Evolutionary conservation across 2,329 filamentous ascomycete genomes (phyloP).

Genomic region (Fusarium equiseti): DNA sequence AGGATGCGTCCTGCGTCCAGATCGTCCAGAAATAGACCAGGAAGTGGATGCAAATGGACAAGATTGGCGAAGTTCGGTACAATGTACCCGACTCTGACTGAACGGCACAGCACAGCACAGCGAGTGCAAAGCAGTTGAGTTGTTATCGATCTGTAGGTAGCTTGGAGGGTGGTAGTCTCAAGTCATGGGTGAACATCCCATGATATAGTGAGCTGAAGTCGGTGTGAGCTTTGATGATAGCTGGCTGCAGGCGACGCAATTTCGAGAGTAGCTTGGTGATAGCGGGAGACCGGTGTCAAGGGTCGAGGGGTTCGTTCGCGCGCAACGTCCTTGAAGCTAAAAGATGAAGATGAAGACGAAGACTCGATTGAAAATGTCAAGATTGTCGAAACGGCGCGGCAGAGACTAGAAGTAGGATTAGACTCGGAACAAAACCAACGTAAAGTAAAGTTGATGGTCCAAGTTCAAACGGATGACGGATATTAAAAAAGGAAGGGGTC

Average conservation of each 20-base stretch:
- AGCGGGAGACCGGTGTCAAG: conserved; percentile 40
- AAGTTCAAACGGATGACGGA: conserved; percentile 23
- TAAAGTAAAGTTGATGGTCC: conserved; percentile 1
- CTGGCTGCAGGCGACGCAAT: conserved; percentile 38
- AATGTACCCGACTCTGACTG: conserved; percentile 8
- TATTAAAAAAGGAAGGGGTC: conserved; percentile 25
- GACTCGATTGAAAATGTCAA: conserved; percentile 11
- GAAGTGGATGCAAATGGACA: conserved; percentile 26
- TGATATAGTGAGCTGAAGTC: conserved; percentile 43
- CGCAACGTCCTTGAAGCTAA: conserved; percentile 15
- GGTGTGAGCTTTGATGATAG: conserved; percentile 39
- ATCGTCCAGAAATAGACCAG: conserved; percentile 23
- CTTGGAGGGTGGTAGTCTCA: conserved; percentile 34
- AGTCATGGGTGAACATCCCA: conserved; percentile 45
- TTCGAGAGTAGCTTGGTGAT: conserved; percentile 43
- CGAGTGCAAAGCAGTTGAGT: conserved; percentile 4
- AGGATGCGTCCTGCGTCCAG: conserved; percentile 23
- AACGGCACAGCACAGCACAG: conserved; percentile 18
- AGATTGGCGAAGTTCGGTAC: conserved; percentile 20
- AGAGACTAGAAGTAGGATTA: conserved; percentile 33
- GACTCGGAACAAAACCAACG: conserved; percentile 15
- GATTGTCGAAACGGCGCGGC: conserved; percentile 21
- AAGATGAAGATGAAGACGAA: conserved; percentile 15
- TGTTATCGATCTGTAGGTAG: conserved; percentile 30
- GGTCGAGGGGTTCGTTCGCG: conserved; percentile 35